Base-by-base conservation (phyloP, 495 filamentous ascomycete species). In the Friedmanniomyces simplex region DNA sequence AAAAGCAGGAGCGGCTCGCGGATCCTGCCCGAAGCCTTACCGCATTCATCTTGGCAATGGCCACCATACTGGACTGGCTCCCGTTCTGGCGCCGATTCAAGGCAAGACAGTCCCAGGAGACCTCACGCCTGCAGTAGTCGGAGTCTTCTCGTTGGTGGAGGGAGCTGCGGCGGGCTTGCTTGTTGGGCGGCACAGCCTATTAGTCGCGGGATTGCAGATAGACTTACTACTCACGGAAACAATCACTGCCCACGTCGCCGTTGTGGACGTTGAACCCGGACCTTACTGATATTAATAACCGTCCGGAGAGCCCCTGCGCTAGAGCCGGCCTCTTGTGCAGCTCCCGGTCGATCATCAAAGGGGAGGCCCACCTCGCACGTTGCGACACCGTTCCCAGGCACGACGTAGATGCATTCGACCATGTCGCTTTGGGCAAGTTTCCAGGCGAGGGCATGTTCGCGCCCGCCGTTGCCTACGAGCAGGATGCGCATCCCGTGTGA, bases 371-470 rank as follows among this genome's bases (percentile, higher is more conserved):
- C n/a, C n/a, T n/a, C n/a, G n/a, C n/a, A n/a, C n/a, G n/a, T n/a
- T n/a, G n/a, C n/a, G n/a, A n/a, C 94, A 51, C 93, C 93, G 67
- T 98, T 98, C 53, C 93, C 93, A 56, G 80, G 85, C 16, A 85
- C 82, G 28, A 77, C 79, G 65, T 81, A 78, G 63, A 89, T 87
- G 37, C 75, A 73, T 57, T 82, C 76, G n/a, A 86, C 80, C 41
- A 77, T 73, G 46, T 80, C 73, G 18, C 90, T 96, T 68, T 95
- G 86, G 63, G 82, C 81, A 28, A 97, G 76, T 71, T 94, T 96
- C 91, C 91, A 96, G 39, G 91, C 90, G 41, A 96, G 77, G 36
- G 93, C 89, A 75, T 97, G 89, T 72, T 98, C 93, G 65, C 93
- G 80, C 50, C 93, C 93, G 54, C 93, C 93, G 71, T 87, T 91